Percentiles rank a stretch among this genome's conserved stretches.
phyloP scores from a whole-genome alignment of 176 grass and related monocot genomes.

The Alopecurus myosuroides region DNA sequence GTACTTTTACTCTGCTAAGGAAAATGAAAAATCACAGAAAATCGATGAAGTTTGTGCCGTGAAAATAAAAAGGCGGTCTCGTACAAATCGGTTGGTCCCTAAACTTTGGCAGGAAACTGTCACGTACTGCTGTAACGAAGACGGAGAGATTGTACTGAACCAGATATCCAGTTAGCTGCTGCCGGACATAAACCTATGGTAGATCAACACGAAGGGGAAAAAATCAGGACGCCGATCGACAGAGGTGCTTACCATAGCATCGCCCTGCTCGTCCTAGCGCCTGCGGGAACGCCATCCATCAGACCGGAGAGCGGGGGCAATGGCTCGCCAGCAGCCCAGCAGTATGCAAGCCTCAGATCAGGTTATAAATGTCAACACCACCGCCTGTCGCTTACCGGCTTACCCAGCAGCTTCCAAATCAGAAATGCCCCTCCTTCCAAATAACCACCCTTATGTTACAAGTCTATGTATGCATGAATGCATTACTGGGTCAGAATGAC shows the following conservation, averaged over 20 bases:
- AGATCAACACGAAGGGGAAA: too few species aligned
- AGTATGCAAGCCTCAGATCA: not conserved
- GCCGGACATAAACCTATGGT: too few species aligned
- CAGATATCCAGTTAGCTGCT: too few species aligned
- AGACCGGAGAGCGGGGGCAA: not conserved
- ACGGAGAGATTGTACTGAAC: not conserved
- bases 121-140: not conserved
- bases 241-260: too few species aligned
- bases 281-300: too few species aligned
- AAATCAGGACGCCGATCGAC: too few species aligned
- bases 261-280: too few species aligned
- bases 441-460: not conserved
- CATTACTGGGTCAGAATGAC: not conserved
- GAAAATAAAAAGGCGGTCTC: too few species aligned
- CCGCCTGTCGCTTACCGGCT: not conserved
- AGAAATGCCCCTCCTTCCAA: too few species aligned
- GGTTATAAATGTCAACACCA: not conserved
- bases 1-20: not conserved
- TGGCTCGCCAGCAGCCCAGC: not conserved
- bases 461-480: not conserved
- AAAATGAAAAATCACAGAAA: not conserved
- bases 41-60: too few species aligned
- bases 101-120: not conserved
- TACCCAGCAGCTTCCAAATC: too few species aligned
- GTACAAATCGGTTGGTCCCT: not conserved